Evolutionary conservation across 2,329 filamentous ascomycete genomes (phyloP).

Genomic region (Knufia petricola): DNA sequence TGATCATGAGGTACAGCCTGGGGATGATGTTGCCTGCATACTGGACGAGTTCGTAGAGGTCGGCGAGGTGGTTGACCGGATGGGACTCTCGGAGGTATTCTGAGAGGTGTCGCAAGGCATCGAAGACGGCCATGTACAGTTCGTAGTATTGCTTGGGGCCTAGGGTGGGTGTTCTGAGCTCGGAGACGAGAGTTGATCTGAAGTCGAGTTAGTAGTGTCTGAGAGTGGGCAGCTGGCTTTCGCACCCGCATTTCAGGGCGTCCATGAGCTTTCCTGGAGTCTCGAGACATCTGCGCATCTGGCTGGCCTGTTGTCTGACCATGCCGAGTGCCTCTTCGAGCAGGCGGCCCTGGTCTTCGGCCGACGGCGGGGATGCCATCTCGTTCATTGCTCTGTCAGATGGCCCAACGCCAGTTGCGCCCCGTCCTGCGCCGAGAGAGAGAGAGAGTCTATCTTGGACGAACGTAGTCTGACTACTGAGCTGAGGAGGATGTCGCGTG

Average conservation of each 20-base stretch:
- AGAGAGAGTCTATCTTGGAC: too few relatives aligned
- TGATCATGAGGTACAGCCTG: conserved; percentile 96
- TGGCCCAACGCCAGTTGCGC: not conserved
- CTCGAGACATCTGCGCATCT: conserved; percentile 97
- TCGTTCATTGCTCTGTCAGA: not conserved
- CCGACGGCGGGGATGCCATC: conserved; percentile 6
- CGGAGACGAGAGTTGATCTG: conserved; percentile 96
- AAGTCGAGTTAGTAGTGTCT: conserved; percentile 11
- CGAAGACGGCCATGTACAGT: conserved; percentile 98
- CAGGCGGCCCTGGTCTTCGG: conserved; percentile 79
- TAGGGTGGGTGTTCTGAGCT: conserved; percentile 89
- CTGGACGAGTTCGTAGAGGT: conserved; percentile 94
- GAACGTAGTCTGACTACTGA: too few relatives aligned
- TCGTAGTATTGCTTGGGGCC: conserved; percentile 99
- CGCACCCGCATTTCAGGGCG: conserved; percentile 97
- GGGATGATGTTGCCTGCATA: conserved; percentile 98
- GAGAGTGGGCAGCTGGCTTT: conserved; percentile 20
- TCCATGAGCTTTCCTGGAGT: conserved; percentile 99
- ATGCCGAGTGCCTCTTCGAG: conserved; percentile 94
- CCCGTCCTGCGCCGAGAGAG: too few relatives aligned
- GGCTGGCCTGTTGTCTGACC: conserved; percentile 88
- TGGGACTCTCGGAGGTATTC: conserved; percentile 96
- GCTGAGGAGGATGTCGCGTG: not conserved
- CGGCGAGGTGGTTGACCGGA: conserved; percentile 93
- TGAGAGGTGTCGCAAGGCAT: conserved; percentile 90